Evolutionary conservation across 768 basidiomycete genomes (phyloP).

Genomic region (Podaxis pistillaris): DNA sequence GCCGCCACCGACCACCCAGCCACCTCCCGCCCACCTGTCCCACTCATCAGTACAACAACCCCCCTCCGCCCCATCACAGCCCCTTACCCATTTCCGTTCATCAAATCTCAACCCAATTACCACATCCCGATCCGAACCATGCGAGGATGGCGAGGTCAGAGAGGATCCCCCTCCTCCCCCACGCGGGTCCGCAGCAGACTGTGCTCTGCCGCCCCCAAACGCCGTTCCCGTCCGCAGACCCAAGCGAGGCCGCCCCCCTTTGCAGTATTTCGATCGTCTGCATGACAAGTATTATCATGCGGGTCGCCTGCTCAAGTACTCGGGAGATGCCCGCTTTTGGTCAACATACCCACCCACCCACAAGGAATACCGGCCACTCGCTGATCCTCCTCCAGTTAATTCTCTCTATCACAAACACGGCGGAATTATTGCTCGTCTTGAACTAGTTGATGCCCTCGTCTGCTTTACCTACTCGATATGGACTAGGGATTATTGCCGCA

Average conservation of each 20-base stretch:
- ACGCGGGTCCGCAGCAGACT: constrained; percentile 18
- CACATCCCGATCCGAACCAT: constrained; percentile 39
- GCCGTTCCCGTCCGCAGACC: constrained; percentile 65
- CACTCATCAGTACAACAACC: constrained; percentile 22
- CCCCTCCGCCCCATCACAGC: constrained; percentile 24
- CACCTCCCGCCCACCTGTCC: constrained; percentile 23
- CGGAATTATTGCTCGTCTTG: constrained; percentile 72
- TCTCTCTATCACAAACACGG: constrained; percentile 77
- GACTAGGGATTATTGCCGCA: constrained; percentile 65
- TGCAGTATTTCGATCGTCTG: constrained; percentile 52
- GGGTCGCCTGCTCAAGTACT: constrained; percentile 80
- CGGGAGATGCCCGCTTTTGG: constrained; percentile 77
- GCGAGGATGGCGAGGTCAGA: constrained; percentile 54
- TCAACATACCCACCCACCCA: constrained; percentile 66
- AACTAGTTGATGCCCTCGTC: constrained; percentile 77
- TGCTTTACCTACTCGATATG: constrained; percentile 85
- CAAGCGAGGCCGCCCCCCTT: constrained; percentile 53
- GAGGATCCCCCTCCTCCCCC: constrained; percentile 32
- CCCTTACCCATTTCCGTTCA: constrained; percentile 20
- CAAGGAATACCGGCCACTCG: constrained; percentile 62
- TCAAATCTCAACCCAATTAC: constrained; percentile 20
- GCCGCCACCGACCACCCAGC: constrained; percentile 26
- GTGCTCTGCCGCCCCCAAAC: constrained; percentile 19
- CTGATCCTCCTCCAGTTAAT: constrained; percentile 59
- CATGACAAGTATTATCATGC: constrained; percentile 69